Evolutionary conservation across 345 rosid species (phyloP), one percentile per base, ranked within the genome.

Genomic region (Cardamine resedifolia): DNA sequence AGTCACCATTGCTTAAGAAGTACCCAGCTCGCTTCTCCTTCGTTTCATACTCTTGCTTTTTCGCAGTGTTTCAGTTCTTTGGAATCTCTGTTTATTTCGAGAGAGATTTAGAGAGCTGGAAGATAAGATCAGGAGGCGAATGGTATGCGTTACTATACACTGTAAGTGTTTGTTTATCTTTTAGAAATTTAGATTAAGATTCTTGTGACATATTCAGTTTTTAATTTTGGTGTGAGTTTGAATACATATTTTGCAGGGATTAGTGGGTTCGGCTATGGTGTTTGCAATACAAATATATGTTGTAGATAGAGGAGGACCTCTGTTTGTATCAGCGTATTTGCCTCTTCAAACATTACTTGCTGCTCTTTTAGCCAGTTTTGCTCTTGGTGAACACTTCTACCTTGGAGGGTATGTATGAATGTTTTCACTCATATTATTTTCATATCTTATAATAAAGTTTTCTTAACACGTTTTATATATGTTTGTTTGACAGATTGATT

Each of bases 21-120:
- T 92, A 86, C 80, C 98, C 96, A 0, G 90, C 96, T 79, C 86
- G 88, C 8, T 88, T 90, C 69, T 83, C 95, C 0, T 88, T 92
- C 28, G 69, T 86, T 61, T 86, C 96, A 0, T 90, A 68, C 71
- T 72, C 92, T 45, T 92, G 94, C 83, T 60, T 85, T 75, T 92
- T 90, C 15, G 85, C 95, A 4, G 81, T 88, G 21, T 36, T 90
- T 55, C 86, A 92, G 79, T 82, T 92, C 80, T 70, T 82, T 34
- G 81, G 79, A 15, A 75, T 92, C 48, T 89, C 91, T 9, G 82
- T 81, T 31, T 81, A 64, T 68, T 39, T 84, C 38, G 98, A 86
- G 69, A 85, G 84, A 80, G 90, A 86, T 57, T 26, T 73, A 23
- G 78, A 64, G 69, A 79, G 83, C 2, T 89, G 92, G 96, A 78